Percentiles rank a stretch among this genome's conserved stretches.
These are phyloP conservation scores for Citrus sinensis DNA, from an alignment of 345 rosid species.

Conservation along the genomic window DVS_A1.0 CM039166.1:23523501-23524000, in stretches of 20 bases:
- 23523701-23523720: background rate
- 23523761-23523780: accelerated
- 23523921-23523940: no score
- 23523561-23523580: background rate
- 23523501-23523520: background rate
- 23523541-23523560: background rate
- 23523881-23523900: accelerated
- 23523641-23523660: background rate
- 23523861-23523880: no score
- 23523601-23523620: background rate
- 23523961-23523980: no score
- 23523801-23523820: no score
- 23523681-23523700: background rate
- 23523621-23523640: background rate
- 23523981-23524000: no score
- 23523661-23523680: background rate
- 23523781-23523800: accelerated
- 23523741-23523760: background rate
- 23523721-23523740: no score
- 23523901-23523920: no score
- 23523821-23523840: no score
- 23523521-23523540: background rate
- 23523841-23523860: no score
- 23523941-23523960: no score
- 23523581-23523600: background rate